Conservation (phyloP, 345 rosid species). For the Eucalyptus virginea region DNA sequence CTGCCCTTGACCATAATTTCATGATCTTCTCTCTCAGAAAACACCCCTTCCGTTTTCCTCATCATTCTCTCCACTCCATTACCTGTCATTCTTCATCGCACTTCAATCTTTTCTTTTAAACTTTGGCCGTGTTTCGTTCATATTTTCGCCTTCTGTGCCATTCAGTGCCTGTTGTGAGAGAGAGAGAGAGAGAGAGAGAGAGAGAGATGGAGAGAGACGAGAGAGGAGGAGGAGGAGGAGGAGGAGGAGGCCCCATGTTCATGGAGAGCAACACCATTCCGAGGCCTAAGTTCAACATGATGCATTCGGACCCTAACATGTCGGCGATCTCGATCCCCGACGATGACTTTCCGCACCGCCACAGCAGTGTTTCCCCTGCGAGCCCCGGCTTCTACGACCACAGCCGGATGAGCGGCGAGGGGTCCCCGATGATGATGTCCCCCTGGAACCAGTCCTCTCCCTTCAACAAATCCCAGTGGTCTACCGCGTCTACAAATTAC, state of each 20-base stretch:
- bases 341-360: constrained; percentile 36
- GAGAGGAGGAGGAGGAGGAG: background rate
- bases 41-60: constrained; percentile 7
- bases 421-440: constrained; percentile 93
- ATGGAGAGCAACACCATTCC: constrained; percentile 5
- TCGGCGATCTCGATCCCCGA: constrained; percentile 6
- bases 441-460: constrained; percentile 84
- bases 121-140: background rate
- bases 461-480: constrained; percentile 31
- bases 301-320: constrained; percentile 18
- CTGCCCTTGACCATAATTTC: background rate
- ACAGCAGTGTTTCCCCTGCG: constrained; percentile 62
- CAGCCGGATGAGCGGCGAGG: constrained; percentile 64
- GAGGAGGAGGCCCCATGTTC: background rate
- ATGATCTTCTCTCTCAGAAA: background rate
- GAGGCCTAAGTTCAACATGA: constrained; percentile 10
- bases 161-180: background rate
- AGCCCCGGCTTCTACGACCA: constrained; percentile 36
- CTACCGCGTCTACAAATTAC: background rate
- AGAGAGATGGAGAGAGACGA: background rate
- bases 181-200: background rate
- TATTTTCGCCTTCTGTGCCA: background rate
- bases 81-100: background rate
- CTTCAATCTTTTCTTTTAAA: background rate
- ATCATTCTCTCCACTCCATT: background rate